These are phyloP conservation scores for Aspergillus sp. DNA, from an alignment of 2,329 filamentous ascomycete genomes.

Conservation along the genomic window DNA sequence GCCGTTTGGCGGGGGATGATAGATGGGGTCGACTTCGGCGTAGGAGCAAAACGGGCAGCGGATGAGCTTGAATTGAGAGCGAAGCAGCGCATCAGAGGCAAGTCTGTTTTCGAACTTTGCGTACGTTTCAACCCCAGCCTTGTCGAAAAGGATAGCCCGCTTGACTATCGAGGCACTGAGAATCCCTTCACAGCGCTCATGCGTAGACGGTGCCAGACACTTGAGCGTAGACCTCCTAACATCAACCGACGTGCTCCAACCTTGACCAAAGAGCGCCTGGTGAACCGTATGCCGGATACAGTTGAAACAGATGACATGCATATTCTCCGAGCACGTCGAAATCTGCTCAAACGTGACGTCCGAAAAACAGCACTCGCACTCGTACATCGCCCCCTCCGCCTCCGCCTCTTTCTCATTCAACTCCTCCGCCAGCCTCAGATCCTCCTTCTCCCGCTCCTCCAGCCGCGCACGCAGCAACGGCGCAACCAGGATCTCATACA, in stretches of 20 bases:
- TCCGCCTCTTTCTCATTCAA: constrained; percentile 51
- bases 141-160: constrained; percentile 72
- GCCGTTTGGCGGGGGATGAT: constrained; percentile 60
- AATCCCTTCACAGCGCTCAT: constrained; percentile 72
- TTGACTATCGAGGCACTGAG: constrained; percentile 72
- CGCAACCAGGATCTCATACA: constrained; percentile 42
- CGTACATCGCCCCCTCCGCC: constrained; percentile 47
- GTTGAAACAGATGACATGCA: constrained; percentile 60
- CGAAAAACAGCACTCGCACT: constrained; percentile 54
- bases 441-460: constrained; percentile 42
- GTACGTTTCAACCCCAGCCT: constrained; percentile 72
- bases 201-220: constrained; percentile 76
- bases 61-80: constrained; percentile 74
- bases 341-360: constrained; percentile 55
- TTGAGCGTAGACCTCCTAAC: constrained; percentile 72
- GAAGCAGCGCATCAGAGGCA: constrained; percentile 74
- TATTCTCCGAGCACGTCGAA: constrained; percentile 47
- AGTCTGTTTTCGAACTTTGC: constrained; percentile 78
- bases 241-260: constrained; percentile 82
- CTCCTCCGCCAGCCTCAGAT: constrained; percentile 45
- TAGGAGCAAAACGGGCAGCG: constrained; percentile 92
- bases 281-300: constrained; percentile 82
- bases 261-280: constrained; percentile 91
- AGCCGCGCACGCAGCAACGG: constrained; percentile 42
- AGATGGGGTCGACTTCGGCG: constrained; percentile 81